A percentile compares a stretch with the other conserved stretches of the same genome.
Evolutionary conservation across 2,329 filamentous ascomycete species (phyloP).

Genomic region (Colletotrichum costaricense): DNA sequence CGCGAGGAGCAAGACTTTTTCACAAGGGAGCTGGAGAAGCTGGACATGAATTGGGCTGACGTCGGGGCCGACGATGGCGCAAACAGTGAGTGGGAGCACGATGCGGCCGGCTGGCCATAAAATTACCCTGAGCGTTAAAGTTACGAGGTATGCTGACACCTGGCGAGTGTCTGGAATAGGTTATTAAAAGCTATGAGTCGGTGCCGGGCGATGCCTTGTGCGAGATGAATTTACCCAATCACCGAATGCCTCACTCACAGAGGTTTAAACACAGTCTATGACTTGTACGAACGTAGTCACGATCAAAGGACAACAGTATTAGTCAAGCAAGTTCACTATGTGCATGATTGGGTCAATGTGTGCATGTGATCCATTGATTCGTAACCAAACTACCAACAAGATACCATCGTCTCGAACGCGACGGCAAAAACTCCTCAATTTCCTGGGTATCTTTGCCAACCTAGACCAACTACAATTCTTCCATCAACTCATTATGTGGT

Average conservation of each 20-base stretch:
- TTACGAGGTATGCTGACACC: slow-evolving; percentile 20
- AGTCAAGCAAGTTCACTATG: background rate
- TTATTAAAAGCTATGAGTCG: slow-evolving; percentile 9
- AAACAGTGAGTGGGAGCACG: slow-evolving; percentile 41
- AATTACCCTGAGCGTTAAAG: background rate
- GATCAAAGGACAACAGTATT: background rate
- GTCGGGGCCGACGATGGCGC: slow-evolving; percentile 45
- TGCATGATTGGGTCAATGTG: background rate
- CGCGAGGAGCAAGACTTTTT: slow-evolving; percentile 85
- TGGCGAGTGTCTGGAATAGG: slow-evolving; percentile 32
- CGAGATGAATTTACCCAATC: background rate
- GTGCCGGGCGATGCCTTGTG: background rate
- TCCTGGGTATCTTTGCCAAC: slow-evolving; percentile 29
- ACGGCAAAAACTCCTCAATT: background rate
- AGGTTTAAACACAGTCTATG: background rate
- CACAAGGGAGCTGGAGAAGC: slow-evolving; percentile 78
- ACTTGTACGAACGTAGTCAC: background rate
- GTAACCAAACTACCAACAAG: slow-evolving; percentile 2
- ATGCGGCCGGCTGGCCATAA: slow-evolving; percentile 34
- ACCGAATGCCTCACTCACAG: background rate
- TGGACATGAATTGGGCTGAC: slow-evolving; percentile 66
- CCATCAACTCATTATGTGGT: slow-evolving; percentile 30
- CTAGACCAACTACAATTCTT: background rate
- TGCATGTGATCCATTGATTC: background rate
- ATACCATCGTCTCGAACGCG: background rate